These are phyloP conservation scores for Fusarium pininemorale DNA, from an alignment of 2,329 filamentous ascomycete genomes.

Conservation along the genomic window DNA sequence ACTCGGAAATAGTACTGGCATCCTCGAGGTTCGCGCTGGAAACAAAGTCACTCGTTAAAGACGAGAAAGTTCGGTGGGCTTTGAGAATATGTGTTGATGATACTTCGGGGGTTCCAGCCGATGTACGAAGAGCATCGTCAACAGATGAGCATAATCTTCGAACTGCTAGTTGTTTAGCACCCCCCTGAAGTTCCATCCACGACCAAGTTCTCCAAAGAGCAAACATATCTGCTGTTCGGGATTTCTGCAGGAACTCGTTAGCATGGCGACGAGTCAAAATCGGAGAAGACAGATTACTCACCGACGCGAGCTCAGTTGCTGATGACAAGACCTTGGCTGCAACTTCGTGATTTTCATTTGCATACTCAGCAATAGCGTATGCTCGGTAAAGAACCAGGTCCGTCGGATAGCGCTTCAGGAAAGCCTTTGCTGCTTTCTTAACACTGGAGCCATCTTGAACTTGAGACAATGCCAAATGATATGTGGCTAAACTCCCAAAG, in stretches of 20 bases:
- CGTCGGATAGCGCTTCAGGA: slow-evolving; percentile 74
- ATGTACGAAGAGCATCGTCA: slow-evolving; percentile 42
- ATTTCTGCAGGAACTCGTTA: slow-evolving; percentile 26
- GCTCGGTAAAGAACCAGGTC: slow-evolving; percentile 78
- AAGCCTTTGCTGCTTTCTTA: slow-evolving; percentile 75
- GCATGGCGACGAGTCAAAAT: neutral
- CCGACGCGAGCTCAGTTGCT: slow-evolving; percentile 58
- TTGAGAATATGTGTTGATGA: slow-evolving; percentile 60
- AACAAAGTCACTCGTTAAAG: slow-evolving; percentile 64
- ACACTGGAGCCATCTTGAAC: slow-evolving; percentile 62
- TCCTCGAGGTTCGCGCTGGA: slow-evolving; percentile 57
- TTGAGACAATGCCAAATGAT: slow-evolving; percentile 74
- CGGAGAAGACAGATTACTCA: slow-evolving; percentile 29
- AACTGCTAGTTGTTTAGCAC: slow-evolving; percentile 48
- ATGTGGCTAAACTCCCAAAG: slow-evolving; percentile 64
- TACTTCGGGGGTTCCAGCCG: slow-evolving; percentile 28
- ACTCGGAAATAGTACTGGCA: slow-evolving; percentile 67
- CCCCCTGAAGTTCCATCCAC: slow-evolving; percentile 69
- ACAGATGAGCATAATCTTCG: slow-evolving; percentile 53
- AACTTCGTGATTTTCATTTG: slow-evolving; percentile 63
- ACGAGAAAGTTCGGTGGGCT: slow-evolving; percentile 61
- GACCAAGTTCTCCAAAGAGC: slow-evolving; percentile 70
- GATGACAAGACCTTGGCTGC: slow-evolving; percentile 73
- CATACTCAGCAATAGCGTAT: slow-evolving; percentile 77
- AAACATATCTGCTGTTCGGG: slow-evolving; percentile 33